Evolutionary conservation across 73 alveolate species (phyloP).

Genomic region (Tetrahymena thermophila): DNA sequence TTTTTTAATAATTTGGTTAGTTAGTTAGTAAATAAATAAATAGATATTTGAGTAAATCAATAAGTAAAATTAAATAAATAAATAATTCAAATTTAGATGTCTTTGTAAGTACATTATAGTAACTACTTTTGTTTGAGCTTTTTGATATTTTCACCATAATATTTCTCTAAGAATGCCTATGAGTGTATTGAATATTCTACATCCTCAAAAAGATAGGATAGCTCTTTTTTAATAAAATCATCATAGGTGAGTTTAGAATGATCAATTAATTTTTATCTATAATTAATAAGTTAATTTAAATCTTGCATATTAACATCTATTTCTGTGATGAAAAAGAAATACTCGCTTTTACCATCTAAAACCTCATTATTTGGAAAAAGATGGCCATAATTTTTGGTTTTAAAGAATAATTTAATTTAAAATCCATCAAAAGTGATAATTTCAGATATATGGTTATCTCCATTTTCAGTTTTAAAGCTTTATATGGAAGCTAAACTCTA

Average conservation of each 20-base stretch:
- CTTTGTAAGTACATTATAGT: too few species aligned
- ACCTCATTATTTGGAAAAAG: not conserved
- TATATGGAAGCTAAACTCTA: not conserved
- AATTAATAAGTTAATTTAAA: not conserved
- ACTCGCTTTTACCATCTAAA: not conserved
- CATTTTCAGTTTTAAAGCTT: not conserved
- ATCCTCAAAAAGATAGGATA: not conserved
- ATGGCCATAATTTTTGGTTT: not conserved
- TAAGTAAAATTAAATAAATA: too few species aligned
- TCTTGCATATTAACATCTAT: not conserved
- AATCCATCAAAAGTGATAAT: not conserved
- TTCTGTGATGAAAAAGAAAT: not conserved
- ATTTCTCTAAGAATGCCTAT: not conserved
- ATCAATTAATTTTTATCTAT: not conserved
- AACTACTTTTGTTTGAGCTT: not conserved
- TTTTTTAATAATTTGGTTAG: too few species aligned
- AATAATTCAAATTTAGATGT: not conserved
- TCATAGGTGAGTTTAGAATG: not conserved
- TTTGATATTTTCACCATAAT: too few species aligned
- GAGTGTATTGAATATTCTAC: not conserved
- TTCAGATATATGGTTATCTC: not conserved
- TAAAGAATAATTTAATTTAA: not conserved
- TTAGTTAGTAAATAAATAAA: too few species aligned
- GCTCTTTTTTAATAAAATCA: not conserved
- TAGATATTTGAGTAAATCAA: not conserved